phyloP scores from a whole-genome alignment of 352 stramenopile species.

The Peronospora farinosa region DNA sequence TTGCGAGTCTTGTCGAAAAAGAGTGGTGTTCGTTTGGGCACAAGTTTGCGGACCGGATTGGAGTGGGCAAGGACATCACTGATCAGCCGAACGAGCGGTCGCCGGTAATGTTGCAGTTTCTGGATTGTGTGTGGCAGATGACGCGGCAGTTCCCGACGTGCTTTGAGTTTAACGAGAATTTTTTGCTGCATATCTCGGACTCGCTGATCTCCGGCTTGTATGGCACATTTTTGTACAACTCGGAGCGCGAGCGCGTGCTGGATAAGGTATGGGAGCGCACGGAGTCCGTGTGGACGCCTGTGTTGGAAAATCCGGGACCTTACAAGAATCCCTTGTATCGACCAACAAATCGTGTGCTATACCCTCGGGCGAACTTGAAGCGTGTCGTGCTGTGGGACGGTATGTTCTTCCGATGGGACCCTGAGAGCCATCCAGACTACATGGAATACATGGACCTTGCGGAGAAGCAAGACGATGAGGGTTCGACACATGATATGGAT shows the following conservation, averaged over 20 bases:
- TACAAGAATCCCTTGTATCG: slow-evolving; percentile 77
- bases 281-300: slow-evolving; percentile 76
- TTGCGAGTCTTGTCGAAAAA: slow-evolving; percentile 80
- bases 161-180: slow-evolving; percentile 87
- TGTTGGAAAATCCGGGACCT: slow-evolving; percentile 56
- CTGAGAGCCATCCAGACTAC: slow-evolving; percentile 79
- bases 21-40: slow-evolving; percentile 88
- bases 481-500: slow-evolving; percentile 24
- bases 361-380: slow-evolving; percentile 82
- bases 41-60: slow-evolving; percentile 84
- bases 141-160: slow-evolving; percentile 81
- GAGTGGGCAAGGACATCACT: slow-evolving; percentile 70
- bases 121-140: slow-evolving; percentile 87
- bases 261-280: slow-evolving; percentile 84
- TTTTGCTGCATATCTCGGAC: slow-evolving; percentile 73
- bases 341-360: slow-evolving; percentile 73
- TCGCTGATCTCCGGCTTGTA: slow-evolving; percentile 74
- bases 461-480: slow-evolving; percentile 31
- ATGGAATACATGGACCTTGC: slow-evolving; percentile 81
- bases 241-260: slow-evolving; percentile 73
- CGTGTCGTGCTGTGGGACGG: slow-evolving; percentile 80
- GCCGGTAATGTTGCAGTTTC: slow-evolving; percentile 82
- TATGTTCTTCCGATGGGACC: slow-evolving; percentile 85
- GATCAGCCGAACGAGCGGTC: slow-evolving; percentile 80
- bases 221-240: slow-evolving; percentile 83